Evolutionary conservation across 805 yeast species (phyloP), one percentile per base, ranked within the genome.

Genomic region (Ogataea nakhonphanomensis): DNA sequence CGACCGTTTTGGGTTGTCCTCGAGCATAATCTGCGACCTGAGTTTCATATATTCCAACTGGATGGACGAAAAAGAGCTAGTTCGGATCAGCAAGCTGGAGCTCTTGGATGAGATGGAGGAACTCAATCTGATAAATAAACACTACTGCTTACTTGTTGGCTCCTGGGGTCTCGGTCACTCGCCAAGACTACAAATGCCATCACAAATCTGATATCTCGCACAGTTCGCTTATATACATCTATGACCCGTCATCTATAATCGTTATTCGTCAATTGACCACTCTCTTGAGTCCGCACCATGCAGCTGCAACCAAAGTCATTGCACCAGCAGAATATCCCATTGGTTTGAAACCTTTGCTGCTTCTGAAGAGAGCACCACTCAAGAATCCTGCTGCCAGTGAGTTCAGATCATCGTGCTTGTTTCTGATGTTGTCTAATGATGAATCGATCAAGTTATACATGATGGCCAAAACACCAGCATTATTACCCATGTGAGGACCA

Each of bases 401-500:
- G 66, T 91, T 91, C 37, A 67, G 60, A 54, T 82, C 82, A 65
- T 91, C 98, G 64, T 91, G 97, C 64, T 80, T 78, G 38, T 95
- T 97, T 67, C 97, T 82, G 40, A 81, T 59, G 30, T 76, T 73
- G 63, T 87, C 98, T 50, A 93, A 70, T 8, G 82, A 61, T 22
- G 93, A 78, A 65, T 89, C 90, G 52, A 87, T 72, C 51, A 91
- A 63, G 68, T 93, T 93, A 68, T 93, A 93, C 49, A 84, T 76
- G 55, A 93, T 67, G 17, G 97, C 96, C 53, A 93, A 73, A 14
- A 89, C 95, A 69, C 97, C 99, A 11, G 96, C 95, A 38, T 84
- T 81, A 70, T 93, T 93, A 54, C 98, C 99, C 59, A 91, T 67
- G 65, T 79, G 91, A 15, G 99, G 99, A 45, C 99, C 99, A 64